Conservation (phyloP, 192 early-diverging fungal species). For the Gamsiella multidivaricata region DNA sequence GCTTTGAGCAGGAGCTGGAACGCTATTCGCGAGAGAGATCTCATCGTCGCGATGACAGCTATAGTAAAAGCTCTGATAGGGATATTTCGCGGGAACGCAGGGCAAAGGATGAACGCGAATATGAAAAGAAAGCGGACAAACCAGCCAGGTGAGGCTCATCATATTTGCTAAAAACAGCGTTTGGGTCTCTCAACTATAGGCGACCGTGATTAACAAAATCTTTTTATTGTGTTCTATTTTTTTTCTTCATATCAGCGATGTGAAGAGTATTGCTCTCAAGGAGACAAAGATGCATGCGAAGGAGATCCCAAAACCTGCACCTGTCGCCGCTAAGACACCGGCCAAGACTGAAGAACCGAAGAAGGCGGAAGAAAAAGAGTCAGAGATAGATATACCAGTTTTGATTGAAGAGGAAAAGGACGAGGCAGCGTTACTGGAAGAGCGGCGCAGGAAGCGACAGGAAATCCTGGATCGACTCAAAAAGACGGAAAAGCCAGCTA, state of each 20-base stretch:
- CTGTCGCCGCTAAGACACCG: not conserved
- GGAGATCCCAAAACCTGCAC: not conserved
- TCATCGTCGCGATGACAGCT: constrained; percentile 25
- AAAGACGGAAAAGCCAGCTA: constrained; percentile 53
- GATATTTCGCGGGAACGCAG: constrained; percentile 19
- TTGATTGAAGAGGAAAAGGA: constrained; percentile 72
- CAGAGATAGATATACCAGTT: constrained; percentile 42
- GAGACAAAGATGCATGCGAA: not conserved
- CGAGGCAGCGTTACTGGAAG: constrained; percentile 85
- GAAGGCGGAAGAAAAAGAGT: constrained; percentile 19
- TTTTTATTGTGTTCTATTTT: not conserved
- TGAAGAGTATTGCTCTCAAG: too few relatives aligned
- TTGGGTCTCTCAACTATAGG: not conserved
- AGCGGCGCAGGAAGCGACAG: constrained; percentile 79
- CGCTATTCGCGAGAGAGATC: constrained; percentile 39
- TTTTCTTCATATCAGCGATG: too few relatives aligned
- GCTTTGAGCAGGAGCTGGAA: constrained; percentile 50
- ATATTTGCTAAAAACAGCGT: not conserved
- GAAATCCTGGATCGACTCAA: constrained; percentile 82
- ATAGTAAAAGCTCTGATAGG: constrained; percentile 13
- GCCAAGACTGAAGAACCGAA: constrained; percentile 22
- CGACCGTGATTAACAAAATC: too few relatives aligned
- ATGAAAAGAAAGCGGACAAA: constrained; percentile 20
- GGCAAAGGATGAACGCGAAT: not conserved
- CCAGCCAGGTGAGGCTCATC: constrained; percentile 10